A percentile compares a stretch with the other conserved stretches of the same genome.
These are phyloP conservation scores for Penicillium decumbens DNA, from an alignment of 2,329 filamentous ascomycete genomes.

Conservation along the genomic window DNA sequence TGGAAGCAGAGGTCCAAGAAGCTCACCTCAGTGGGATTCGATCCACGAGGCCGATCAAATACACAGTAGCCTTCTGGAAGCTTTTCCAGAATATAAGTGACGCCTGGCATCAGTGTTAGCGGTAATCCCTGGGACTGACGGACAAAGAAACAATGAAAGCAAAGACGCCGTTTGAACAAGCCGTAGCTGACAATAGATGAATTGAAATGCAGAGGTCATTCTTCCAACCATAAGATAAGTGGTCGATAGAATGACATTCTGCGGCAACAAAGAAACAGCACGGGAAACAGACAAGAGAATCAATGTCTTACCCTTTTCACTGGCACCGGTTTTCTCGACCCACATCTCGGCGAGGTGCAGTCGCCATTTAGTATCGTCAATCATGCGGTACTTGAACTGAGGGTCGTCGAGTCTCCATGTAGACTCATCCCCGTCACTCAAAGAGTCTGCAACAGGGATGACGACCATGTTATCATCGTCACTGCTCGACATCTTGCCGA, in stretches of 20 bases:
- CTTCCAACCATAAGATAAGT: background rate
- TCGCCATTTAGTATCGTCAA: constrained; percentile 45
- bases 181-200: background rate
- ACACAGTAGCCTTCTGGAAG: constrained; percentile 54
- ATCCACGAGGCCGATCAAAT: constrained; percentile 47
- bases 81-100: constrained; percentile 49
- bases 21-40: constrained; percentile 33
- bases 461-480: constrained; percentile 22
- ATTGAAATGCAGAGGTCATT: background rate
- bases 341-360: constrained; percentile 47
- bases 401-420: constrained; percentile 32
- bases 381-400: constrained; percentile 27
- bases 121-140: background rate
- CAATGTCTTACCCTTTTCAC: constrained; percentile 31
- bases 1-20: background rate
- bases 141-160: background rate
- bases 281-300: background rate
- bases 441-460: constrained; percentile 31
- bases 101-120: constrained; percentile 26
- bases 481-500: constrained; percentile 8
- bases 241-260: background rate
- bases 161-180: background rate
- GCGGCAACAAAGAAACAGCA: background rate
- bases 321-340: constrained; percentile 44
- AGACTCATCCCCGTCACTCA: constrained; percentile 38